Evolutionary conservation across 768 basidiomycete genomes (phyloP).

Genomic region (Rhizopogon vulgaris): DNA sequence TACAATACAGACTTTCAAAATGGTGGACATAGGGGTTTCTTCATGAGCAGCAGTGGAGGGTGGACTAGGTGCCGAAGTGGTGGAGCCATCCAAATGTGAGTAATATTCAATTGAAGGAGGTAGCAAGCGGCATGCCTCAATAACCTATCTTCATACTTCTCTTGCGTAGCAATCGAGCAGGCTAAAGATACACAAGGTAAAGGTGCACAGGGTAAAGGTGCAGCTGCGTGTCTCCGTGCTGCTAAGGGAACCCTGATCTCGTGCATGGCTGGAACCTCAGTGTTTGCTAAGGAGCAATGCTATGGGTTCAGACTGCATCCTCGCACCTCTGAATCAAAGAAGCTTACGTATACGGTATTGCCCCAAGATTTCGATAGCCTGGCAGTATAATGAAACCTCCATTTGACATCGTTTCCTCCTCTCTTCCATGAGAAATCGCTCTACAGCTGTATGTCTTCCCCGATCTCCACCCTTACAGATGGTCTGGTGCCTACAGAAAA

Average conservation of each 20-base stretch:
- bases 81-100: background rate
- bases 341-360: background rate
- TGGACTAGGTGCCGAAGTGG: background rate
- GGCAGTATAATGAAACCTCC: background rate
- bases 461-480: background rate
- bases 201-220: background rate
- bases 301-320: background rate
- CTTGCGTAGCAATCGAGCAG: background rate
- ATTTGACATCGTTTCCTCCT: background rate
- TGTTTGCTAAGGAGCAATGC: background rate
- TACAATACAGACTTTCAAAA: background rate
- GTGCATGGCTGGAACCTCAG: background rate
- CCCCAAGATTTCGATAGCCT: background rate
- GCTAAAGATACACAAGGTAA: background rate
- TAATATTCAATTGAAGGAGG: background rate
- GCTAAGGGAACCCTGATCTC: background rate
- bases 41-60: background rate
- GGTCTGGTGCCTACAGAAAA: background rate
- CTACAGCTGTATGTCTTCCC: background rate
- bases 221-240: background rate
- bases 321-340: background rate
- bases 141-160: background rate
- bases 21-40: background rate
- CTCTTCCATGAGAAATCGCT: background rate
- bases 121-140: background rate